Evolutionary conservation across 768 basidiomycete genomes (phyloP).

Genomic region (Russula dissimulans): DNA sequence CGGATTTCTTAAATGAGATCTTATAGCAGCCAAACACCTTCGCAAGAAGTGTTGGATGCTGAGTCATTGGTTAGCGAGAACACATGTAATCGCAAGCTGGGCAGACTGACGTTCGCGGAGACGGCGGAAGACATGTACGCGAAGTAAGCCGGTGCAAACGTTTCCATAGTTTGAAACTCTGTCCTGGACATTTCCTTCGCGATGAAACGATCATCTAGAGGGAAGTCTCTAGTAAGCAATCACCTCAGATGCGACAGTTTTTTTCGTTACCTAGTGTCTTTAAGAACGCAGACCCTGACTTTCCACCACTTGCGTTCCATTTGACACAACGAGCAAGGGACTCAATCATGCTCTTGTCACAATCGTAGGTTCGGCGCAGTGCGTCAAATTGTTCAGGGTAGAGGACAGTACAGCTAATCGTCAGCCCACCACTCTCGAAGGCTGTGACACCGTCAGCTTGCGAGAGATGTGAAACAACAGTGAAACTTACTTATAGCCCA

Average conservation of each 20-base stretch:
- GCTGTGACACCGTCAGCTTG: slow-evolving; percentile 36
- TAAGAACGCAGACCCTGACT: slow-evolving; percentile 93
- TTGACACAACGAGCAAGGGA: slow-evolving; percentile 90
- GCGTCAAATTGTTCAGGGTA: slow-evolving; percentile 98
- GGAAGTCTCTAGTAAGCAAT: not conserved
- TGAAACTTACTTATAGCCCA: slow-evolving; percentile 66
- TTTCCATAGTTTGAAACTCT: slow-evolving; percentile 91
- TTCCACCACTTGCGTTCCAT: slow-evolving; percentile 93
- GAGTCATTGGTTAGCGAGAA: slow-evolving; percentile 4
- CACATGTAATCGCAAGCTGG: not conserved
- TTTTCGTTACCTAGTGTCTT: slow-evolving; percentile 71
- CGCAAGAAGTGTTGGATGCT: slow-evolving; percentile 91
- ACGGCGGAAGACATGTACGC: slow-evolving; percentile 97
- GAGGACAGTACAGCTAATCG: slow-evolving; percentile 88
- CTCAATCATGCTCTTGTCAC: slow-evolving; percentile 90
- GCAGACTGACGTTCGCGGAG: slow-evolving; percentile 57
- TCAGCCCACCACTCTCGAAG: slow-evolving; percentile 82
- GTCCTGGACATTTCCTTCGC: slow-evolving; percentile 89
- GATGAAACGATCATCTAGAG: slow-evolving; percentile 91
- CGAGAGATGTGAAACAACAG: not conserved
- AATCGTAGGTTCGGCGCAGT: slow-evolving; percentile 83
- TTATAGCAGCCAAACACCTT: slow-evolving; percentile 98
- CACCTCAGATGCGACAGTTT: not conserved
- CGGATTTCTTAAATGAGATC: slow-evolving; percentile 77
- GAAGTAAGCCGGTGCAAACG: slow-evolving; percentile 95